phyloP scores from a whole-genome alignment of 1,284 basidiomycete genomes.

The Puccinia triticina region DNA sequence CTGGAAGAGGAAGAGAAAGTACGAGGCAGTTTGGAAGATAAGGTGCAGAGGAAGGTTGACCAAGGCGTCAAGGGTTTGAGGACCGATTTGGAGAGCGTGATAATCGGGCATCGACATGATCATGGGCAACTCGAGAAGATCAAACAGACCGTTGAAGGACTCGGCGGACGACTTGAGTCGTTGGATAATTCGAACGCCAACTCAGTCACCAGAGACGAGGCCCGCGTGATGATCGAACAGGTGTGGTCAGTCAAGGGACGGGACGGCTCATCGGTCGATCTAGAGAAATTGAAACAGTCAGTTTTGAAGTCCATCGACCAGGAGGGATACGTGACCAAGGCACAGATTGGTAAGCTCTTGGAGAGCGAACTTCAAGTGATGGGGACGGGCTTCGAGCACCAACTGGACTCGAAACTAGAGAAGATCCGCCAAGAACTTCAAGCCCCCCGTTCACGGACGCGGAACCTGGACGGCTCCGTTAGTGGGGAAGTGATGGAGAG shows the following conservation, averaged over 20 bases:
- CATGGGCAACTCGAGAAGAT: slow-evolving; percentile 23
- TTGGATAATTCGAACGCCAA: background rate
- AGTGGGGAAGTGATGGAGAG: slow-evolving; percentile 7
- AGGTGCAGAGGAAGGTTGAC: slow-evolving; percentile 19
- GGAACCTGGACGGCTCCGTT: background rate
- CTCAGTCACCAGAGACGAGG: slow-evolving; percentile 20
- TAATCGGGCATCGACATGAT: slow-evolving; percentile 29
- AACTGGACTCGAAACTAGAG: slow-evolving; percentile 29
- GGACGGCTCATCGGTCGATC: background rate
- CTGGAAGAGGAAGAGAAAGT: slow-evolving; percentile 38
- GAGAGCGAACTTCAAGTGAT: slow-evolving; percentile 21
- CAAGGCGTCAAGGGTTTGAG: slow-evolving; percentile 4
- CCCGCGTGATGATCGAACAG: slow-evolving; percentile 35
- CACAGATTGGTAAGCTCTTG: slow-evolving; percentile 20
- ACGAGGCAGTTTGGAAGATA: background rate
- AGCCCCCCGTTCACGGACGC: background rate
- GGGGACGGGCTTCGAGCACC: slow-evolving; percentile 19
- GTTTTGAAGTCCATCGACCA: slow-evolving; percentile 13
- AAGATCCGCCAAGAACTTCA: slow-evolving; percentile 35
- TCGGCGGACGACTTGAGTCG: slow-evolving; percentile 3
- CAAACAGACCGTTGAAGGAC: slow-evolving; percentile 23
- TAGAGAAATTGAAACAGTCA: slow-evolving; percentile 5
- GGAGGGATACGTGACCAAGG: slow-evolving; percentile 29
- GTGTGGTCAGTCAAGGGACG: slow-evolving; percentile 12
- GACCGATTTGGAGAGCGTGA: slow-evolving; percentile 19